Evolutionary conservation across 140 eudicot genomes (phyloP).

Genomic region (Senecio squalidus): DNA sequence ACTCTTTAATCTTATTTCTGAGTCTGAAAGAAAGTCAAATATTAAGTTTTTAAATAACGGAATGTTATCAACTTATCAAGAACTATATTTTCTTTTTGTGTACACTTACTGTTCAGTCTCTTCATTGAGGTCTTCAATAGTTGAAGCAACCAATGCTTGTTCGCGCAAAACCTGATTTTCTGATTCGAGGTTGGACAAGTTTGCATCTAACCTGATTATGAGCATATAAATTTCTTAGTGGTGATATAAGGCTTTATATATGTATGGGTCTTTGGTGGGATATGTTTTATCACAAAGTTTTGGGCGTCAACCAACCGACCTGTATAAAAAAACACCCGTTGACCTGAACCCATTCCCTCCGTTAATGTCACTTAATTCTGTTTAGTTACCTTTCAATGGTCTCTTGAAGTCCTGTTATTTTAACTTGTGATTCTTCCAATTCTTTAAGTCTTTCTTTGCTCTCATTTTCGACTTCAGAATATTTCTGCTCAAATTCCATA

Average conservation of each 20-base stretch:
- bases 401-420: slow-evolving; percentile 63
- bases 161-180: slow-evolving; percentile 97
- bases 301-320: too few relatives aligned
- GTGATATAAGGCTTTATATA: too few relatives aligned
- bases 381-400: slow-evolving; percentile 79
- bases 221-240: slow-evolving; percentile 14
- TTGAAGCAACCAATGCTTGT: slow-evolving; percentile 79
- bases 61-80: background rate
- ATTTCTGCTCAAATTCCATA: slow-evolving; percentile 65
- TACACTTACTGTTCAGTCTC: slow-evolving; percentile 75
- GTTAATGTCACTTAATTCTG: too few relatives aligned
- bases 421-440: slow-evolving; percentile 68
- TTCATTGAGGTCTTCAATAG: slow-evolving; percentile 57
- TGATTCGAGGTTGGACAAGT: slow-evolving; percentile 82
- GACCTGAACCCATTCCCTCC: too few relatives aligned
- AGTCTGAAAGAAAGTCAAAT: slow-evolving; percentile 37
- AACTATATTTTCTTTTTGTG: background rate
- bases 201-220: slow-evolving; percentile 66
- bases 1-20: slow-evolving; percentile 53
- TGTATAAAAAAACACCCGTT: too few relatives aligned
- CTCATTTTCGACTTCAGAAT: slow-evolving; percentile 46
- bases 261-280: too few relatives aligned
- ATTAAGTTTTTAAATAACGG: background rate
- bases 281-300: background rate
- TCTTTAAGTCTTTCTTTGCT: slow-evolving; percentile 55